Conservation (phyloP, 192 early-diverging fungal genomes). For the Podila verticillata region DNA sequence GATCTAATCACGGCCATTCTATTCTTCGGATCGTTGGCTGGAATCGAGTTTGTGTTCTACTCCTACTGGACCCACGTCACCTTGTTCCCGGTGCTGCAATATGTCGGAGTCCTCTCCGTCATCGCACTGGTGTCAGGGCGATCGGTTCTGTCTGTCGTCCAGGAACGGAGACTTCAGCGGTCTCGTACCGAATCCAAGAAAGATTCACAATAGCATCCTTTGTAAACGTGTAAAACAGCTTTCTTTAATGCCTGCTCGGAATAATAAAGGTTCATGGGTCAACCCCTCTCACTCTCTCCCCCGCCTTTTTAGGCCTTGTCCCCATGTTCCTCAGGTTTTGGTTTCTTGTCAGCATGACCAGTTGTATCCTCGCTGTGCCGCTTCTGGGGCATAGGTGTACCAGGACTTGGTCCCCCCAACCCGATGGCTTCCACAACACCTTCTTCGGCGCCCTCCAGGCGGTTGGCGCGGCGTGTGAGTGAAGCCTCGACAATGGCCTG, state of each 20-base stretch:
- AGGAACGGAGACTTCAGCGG: conserved; percentile 38
- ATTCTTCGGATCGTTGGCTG: conserved; percentile 55
- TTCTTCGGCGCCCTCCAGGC: conserved; percentile 28
- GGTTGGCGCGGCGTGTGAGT: conserved; percentile 29
- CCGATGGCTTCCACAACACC: conserved; percentile 28
- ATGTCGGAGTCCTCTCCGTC: conserved; percentile 45
- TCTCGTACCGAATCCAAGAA: conserved; percentile 15
- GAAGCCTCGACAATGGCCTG: conserved; percentile 38
- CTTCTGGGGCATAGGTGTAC: neutral
- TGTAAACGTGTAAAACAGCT: neutral
- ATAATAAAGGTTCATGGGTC: neutral
- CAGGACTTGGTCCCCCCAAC: neutral
- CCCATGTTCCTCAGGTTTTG: neutral
- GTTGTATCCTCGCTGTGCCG: neutral
- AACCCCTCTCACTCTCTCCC: too few species aligned
- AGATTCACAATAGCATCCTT: neutral
- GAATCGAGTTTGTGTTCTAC: conserved; percentile 59
- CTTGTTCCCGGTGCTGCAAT: conserved; percentile 59
- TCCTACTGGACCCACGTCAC: conserved; percentile 62
- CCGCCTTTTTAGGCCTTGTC: too few species aligned
- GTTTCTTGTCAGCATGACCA: neutral
- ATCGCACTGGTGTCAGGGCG: conserved; percentile 56
- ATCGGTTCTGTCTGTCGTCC: conserved; percentile 53
- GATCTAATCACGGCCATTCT: conserved; percentile 33
- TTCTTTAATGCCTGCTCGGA: neutral